Base-by-base conservation (phyloP, 208 protist genomes). In the Trypanosoma avium region DNA sequence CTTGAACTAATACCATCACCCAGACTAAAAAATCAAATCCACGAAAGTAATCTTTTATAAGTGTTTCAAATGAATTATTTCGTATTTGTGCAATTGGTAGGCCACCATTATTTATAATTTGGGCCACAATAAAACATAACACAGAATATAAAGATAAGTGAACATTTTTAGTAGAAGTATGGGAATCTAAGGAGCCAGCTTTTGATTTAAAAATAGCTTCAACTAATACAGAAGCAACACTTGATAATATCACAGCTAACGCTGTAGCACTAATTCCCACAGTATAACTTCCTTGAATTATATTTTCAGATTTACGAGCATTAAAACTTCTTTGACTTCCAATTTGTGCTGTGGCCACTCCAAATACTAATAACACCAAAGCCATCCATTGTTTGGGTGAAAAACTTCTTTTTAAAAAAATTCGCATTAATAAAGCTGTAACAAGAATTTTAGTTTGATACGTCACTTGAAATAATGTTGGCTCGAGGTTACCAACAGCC, bases 161-260 rank as follows among this genome's bases (percentile, higher is more conserved):
- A 3, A 61, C 26, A 48, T 58, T 67, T 54, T 58, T 63, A 53
- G 40, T 43, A 19, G 49, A 80, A 5, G 46, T 63, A 33, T 46
- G 46, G 27, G 46, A 84, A 10, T 36, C 27, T 29, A 45, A 32
- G 17, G 36, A 61, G 67, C n/a, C 72, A 65, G 32, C 81, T 66
- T 47, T 84, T 73, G 19, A 76, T 63, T 92, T 92, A 49, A 89
- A 71, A 17, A 92, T 52, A 4, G 46, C 61, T 67, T 90, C 86
- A 54, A 85, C 62, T 32, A 82, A 75, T 1, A 92, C 86, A 53
- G 80, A 74, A 10, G 82, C 71, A 35, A 75, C 56, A n/a, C 75
- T 73, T 46, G 80, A 90, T 17, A 79, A 36, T 38, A 71, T 54
- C 52, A 66, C 72, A 21, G 68, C 71, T 3, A 64, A 32, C 1